phyloP scores from a whole-genome alignment of 176 grass and related monocot genomes.

The Elymus sibiricus region DNA sequence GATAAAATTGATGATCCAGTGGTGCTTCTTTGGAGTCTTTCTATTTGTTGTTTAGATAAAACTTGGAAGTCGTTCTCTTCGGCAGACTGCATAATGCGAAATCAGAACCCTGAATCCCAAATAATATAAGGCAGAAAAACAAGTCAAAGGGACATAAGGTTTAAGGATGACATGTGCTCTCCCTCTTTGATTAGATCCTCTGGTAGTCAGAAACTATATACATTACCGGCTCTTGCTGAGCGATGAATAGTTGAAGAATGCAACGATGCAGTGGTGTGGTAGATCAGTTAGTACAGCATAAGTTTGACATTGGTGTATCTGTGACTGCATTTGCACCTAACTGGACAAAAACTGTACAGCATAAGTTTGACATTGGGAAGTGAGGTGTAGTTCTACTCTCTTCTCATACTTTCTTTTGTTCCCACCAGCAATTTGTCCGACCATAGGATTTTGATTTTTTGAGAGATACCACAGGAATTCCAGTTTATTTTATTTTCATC shows the following conservation, averaged over 20 bases:
- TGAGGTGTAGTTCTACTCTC: background rate
- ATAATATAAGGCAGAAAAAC: background rate
- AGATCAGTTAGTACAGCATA: background rate
- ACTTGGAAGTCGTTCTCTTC: background rate
- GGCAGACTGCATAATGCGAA: background rate
- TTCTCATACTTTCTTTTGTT: background rate
- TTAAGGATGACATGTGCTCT: background rate
- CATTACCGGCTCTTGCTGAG: background rate
- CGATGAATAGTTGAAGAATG: background rate
- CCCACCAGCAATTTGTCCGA: too few relatives aligned
- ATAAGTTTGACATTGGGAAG: background rate
- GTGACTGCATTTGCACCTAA: background rate
- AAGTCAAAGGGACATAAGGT: background rate
- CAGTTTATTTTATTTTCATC: too few relatives aligned
- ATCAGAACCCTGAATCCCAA: background rate
- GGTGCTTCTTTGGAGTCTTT: background rate
- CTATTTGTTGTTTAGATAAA: background rate
- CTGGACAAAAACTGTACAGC: background rate
- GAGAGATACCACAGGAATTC: too few relatives aligned
- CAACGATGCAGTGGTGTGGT: background rate
- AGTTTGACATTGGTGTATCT: background rate
- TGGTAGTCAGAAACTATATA: background rate
- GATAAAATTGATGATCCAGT: conserved; percentile 20
- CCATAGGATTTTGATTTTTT: too few relatives aligned
- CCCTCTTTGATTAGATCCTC: background rate